Evolutionary conservation across 352 stramenopile genomes (phyloP), one percentile per base, ranked within the genome.

Genomic region (Phytophthora pseudosyringae): DNA sequence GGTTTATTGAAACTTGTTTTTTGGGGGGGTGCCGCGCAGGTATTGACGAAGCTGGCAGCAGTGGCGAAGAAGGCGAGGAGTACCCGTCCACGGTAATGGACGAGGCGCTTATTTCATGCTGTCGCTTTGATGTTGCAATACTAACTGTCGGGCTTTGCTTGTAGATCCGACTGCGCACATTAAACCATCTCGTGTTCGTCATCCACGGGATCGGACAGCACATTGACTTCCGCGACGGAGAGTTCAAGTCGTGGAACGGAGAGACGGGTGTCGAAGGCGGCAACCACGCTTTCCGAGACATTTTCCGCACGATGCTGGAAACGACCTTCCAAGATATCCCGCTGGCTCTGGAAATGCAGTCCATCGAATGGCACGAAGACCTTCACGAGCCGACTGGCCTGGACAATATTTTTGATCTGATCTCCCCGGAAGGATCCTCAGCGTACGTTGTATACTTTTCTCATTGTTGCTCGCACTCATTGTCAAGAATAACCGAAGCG

Each of bases 341-440:
- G 3, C 54, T 95, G 2, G 83, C 81, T 4, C 50, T 97, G 28
- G 87, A 97, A 66, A 94, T 95, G 75, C 88, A 96, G 36, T 94
- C 84, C 8, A 95, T 97, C 35, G 90, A 97, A 59, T 97, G 90
- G 90, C 89, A 97, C 53, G 88, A 95, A 71, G 85, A 94, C 29
- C 74, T 97, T 7, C 86, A 96, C 46, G 86, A 95, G 41, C 88
- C 89, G 4, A 96, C 83, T 6, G 88, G 88, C 6, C 69, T 96
- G 8, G 88, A 96, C 61, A 87, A 76, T 15, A 81, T 94, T 62
- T 98, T 89, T 40, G 88, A 95, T 48, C 50, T 93, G 4, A 95
- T 95, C 47, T 88, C 78, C 11, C 86, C 88, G 0, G 88, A 95
- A 70, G 88, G 88, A 47, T 76, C 82, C 1, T 77, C 83, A 38